A percentile compares a stretch with the other conserved stretches of the same genome.
phyloP scores from a whole-genome alignment of 164 flowering plant species.

The Piper betle region DNA sequence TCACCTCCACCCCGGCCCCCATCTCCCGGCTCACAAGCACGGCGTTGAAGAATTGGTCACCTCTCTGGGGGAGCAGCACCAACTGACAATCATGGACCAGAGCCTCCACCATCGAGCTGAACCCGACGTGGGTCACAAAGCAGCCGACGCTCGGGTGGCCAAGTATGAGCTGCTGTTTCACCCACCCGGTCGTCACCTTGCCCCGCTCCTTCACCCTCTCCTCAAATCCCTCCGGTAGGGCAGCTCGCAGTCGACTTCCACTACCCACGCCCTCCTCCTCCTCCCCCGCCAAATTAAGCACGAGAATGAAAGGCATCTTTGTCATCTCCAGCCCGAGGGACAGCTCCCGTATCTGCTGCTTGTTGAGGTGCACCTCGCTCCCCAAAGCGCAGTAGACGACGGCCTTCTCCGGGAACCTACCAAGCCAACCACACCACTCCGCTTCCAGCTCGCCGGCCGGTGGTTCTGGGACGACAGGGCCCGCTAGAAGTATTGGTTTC shows the following conservation, averaged over 20 bases:
- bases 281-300: constrained; percentile 6
- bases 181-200: constrained; percentile 13
- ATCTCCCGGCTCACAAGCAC: constrained; percentile 24
- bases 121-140: constrained; percentile 45
- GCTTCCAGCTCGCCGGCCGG: background rate
- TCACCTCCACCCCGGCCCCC: constrained; percentile 39
- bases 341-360: constrained; percentile 9
- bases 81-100: constrained; percentile 30
- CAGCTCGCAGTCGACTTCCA: background rate
- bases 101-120: constrained; percentile 34
- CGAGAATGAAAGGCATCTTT: constrained; percentile 9
- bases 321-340: constrained; percentile 11
- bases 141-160: constrained; percentile 38
- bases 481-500: constrained; percentile 10
- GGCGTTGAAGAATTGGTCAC: constrained; percentile 34
- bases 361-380: constrained; percentile 4
- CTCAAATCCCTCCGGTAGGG: constrained; percentile 8
- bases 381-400: constrained; percentile 13
- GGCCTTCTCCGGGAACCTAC: constrained; percentile 3
- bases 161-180: constrained; percentile 18
- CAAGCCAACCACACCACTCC: constrained; percentile 8
- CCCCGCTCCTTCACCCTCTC: constrained; percentile 13
- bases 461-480: constrained; percentile 1
- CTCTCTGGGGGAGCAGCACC: constrained; percentile 28
- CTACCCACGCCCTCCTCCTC: background rate